Evolutionary conservation across 1,139 yeast genomes (phyloP).

Genomic region (Debaryomyces psychrophilus): DNA sequence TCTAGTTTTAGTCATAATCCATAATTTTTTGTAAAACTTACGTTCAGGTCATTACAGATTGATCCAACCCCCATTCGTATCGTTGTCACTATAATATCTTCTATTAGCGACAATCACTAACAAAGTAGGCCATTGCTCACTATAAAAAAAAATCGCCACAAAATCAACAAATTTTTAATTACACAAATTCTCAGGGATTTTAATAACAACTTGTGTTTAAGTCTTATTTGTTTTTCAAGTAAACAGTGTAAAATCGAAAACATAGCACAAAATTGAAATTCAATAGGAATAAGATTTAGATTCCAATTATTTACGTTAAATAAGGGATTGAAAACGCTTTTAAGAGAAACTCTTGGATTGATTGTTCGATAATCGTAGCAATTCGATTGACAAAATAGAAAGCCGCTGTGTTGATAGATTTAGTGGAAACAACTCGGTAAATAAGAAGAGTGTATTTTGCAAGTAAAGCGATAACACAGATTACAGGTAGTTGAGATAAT

Average conservation of each 20-base stretch:
- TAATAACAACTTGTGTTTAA: conserved; percentile 7
- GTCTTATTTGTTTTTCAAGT: conserved; percentile 12
- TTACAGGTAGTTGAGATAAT: not conserved
- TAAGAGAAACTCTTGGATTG: conserved; percentile 6
- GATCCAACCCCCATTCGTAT: too few species aligned
- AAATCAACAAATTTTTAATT: conserved; percentile 16
- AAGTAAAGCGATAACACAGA: not conserved
- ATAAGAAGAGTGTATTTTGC: not conserved
- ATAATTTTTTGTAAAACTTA: too few species aligned
- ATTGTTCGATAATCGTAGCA: not conserved
- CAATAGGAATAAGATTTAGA: conserved; percentile 12
- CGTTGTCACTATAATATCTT: too few species aligned
- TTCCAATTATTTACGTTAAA: conserved; percentile 4
- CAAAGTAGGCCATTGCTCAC: not conserved
- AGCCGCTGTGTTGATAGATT: conserved; percentile 1
- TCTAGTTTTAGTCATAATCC: not conserved
- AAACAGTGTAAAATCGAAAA: conserved; percentile 15
- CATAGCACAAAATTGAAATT: conserved; percentile 20
- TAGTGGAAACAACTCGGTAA: not conserved
- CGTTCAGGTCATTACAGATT: too few species aligned
- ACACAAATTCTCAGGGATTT: conserved; percentile 16
- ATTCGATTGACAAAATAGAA: not conserved
- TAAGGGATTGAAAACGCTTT: conserved; percentile 1
- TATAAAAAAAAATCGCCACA: conserved; percentile 12
- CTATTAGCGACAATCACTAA: too few species aligned